Percentiles rank a stretch among this genome's conserved stretches.
These are phyloP conservation scores for Oxytropis ochrocephala DNA, from an alignment of 306 rosid species.

Conservation along the genomic window DNA sequence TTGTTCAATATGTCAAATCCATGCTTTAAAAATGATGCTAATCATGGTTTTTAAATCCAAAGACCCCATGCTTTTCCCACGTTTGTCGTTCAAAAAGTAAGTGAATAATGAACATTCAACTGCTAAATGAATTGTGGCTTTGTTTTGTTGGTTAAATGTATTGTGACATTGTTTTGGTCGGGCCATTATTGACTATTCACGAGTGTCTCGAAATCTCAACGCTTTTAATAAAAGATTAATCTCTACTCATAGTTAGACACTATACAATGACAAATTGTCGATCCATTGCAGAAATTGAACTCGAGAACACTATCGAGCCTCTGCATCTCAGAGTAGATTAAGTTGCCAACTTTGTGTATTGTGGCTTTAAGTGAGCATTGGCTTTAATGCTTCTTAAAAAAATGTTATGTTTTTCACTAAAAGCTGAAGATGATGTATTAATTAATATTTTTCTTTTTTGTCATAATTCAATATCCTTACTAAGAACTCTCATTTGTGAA, in stretches of 20 bases:
- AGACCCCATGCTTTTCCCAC: conserved; percentile 48
- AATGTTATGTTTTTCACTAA: background rate
- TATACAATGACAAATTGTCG: too few relatives aligned
- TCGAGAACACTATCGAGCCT: too few relatives aligned
- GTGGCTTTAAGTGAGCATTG: conserved; percentile 14
- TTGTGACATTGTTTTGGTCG: too few relatives aligned
- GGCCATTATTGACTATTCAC: too few relatives aligned
- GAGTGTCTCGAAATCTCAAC: too few relatives aligned
- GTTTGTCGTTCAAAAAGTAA: conserved; percentile 53
- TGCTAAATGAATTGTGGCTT: conserved; percentile 15
- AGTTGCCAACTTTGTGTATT: too few relatives aligned
- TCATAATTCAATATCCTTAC: conserved; percentile 14
- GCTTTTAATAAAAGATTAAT: too few relatives aligned
- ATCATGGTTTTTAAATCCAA: conserved; percentile 37
- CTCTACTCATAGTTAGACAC: too few relatives aligned
- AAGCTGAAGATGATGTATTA: conserved; percentile 25
- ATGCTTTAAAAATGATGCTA: conserved; percentile 21
- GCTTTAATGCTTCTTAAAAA: conserved; percentile 13
- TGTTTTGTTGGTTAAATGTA: too few relatives aligned
- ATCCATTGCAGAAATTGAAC: too few relatives aligned
- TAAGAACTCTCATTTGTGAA: conserved; percentile 9
- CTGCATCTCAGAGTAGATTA: too few relatives aligned
- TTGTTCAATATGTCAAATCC: background rate
- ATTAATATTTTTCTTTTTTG: conserved; percentile 8
- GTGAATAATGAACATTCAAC: conserved; percentile 31